Evolutionary conservation across 2,329 filamentous ascomycete species (phyloP).

Genomic region (Calcarisporium arbuscula): DNA sequence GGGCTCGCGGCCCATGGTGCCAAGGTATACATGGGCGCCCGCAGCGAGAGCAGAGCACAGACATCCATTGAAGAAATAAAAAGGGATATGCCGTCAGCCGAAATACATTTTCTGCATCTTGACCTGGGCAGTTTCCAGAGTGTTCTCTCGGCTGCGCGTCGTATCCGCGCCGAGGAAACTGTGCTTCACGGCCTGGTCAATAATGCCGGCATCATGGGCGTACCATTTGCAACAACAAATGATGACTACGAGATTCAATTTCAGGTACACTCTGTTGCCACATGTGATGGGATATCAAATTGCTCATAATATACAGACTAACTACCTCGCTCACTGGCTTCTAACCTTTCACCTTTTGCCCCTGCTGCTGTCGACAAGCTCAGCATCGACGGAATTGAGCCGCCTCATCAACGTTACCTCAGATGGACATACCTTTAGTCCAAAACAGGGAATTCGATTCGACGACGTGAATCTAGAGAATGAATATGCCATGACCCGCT

Average conservation of each 20-base stretch:
- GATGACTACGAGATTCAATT: constrained; percentile 31
- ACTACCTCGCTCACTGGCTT: constrained; percentile 37
- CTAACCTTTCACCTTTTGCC: constrained; percentile 32
- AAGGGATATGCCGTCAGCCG: constrained; percentile 20
- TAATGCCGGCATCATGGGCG: constrained; percentile 34
- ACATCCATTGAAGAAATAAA: constrained; percentile 26
- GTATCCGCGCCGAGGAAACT: constrained; percentile 20
- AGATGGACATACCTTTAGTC: constrained; percentile 13
- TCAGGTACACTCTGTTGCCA: constrained; percentile 18
- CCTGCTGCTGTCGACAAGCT: constrained; percentile 24
- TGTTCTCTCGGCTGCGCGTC: constrained; percentile 27
- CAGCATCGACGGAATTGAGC: constrained; percentile 5
- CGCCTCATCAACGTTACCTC: constrained; percentile 17
- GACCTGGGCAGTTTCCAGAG: constrained; percentile 27
- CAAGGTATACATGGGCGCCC: constrained; percentile 32
- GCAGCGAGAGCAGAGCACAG: constrained; percentile 26
- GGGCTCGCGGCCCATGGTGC: constrained; percentile 29
- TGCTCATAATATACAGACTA: constrained; percentile 26
- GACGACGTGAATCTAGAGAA: constrained; percentile 10
- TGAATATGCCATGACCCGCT: constrained; percentile 20
- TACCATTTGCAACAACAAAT: constrained; percentile 17
- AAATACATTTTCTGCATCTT: constrained; percentile 27
- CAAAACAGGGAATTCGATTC: constrained; percentile 14
- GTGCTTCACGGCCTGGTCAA: constrained; percentile 31
- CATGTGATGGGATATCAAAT: not conserved